A percentile compares a stretch with the other conserved stretches of the same genome.
Evolutionary conservation across 2,329 filamentous ascomycete genomes (phyloP).

Genomic region (Diaporthe citrichinensis): DNA sequence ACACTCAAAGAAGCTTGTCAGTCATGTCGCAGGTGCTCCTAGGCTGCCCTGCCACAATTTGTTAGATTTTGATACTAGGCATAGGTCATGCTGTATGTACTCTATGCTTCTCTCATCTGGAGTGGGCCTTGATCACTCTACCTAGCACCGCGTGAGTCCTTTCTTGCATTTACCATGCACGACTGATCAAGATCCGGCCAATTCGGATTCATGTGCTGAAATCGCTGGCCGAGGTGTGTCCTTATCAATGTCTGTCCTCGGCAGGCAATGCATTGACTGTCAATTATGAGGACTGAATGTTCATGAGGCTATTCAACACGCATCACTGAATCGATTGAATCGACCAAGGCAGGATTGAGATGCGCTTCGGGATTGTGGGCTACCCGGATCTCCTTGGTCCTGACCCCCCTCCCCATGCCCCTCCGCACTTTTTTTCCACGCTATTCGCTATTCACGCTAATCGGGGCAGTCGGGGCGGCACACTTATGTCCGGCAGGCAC

Average conservation of each 20-base stretch:
- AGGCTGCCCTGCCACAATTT: slow-evolving; percentile 2
- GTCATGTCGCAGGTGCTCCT: not conserved
- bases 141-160: not conserved
- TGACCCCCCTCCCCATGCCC: slow-evolving; percentile 9
- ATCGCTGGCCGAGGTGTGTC: not conserved
- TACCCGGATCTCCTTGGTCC: not conserved
- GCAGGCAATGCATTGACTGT: not conserved
- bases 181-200: not conserved
- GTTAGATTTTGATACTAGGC: not conserved
- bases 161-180: not conserved
- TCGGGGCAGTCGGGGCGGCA: slow-evolving; percentile 17
- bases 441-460: slow-evolving; percentile 12
- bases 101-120: not conserved
- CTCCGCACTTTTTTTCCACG: slow-evolving; percentile 28
- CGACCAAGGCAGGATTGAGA: not conserved
- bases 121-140: not conserved
- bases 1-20: not conserved
- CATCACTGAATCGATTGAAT: not conserved
- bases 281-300: not conserved
- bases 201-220: not conserved
- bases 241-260: not conserved
- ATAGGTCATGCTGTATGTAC: not conserved
- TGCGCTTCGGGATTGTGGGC: not conserved
- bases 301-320: not conserved
- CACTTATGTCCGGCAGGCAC: slow-evolving; percentile 24